phyloP scores from a whole-genome alignment of 2,329 filamentous ascomycete genomes.

The Aureobasidium zeae region DNA sequence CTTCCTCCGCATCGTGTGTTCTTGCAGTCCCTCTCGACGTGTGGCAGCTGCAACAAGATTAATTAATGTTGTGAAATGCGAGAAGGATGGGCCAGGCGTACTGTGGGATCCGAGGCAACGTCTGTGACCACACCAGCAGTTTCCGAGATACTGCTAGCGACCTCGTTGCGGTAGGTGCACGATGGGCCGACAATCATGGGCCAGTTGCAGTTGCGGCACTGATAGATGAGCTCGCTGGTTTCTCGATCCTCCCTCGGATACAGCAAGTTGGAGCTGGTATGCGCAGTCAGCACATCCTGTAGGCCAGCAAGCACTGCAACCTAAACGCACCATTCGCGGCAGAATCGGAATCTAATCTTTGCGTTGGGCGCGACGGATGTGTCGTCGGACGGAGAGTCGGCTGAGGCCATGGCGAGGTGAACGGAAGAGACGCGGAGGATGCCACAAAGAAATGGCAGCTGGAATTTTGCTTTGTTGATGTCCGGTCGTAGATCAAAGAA shows the following conservation, averaged over 20 bases:
- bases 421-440: not conserved
- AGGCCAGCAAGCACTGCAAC: not conserved
- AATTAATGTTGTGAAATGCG: not conserved
- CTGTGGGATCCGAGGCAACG: slow-evolving; percentile 94
- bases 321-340: slow-evolving; percentile 70
- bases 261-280: slow-evolving; percentile 76
- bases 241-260: slow-evolving; percentile 92
- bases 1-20: slow-evolving; percentile 60
- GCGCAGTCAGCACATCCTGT: not conserved
- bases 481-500: too few relatives aligned
- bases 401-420: slow-evolving; percentile 22
- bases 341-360: slow-evolving; percentile 95
- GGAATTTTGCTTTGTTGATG: too few relatives aligned
- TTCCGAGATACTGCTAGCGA: slow-evolving; percentile 85
- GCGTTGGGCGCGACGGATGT: slow-evolving; percentile 39
- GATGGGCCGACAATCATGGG: slow-evolving; percentile 77
- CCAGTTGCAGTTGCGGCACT: slow-evolving; percentile 90
- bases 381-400: slow-evolving; percentile 25
- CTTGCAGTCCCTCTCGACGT: slow-evolving; percentile 77
- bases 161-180: slow-evolving; percentile 91
- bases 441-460: too few relatives aligned
- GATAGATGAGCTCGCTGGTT: slow-evolving; percentile 80
- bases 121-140: slow-evolving; percentile 96
- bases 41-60: slow-evolving; percentile 59
- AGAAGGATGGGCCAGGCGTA: slow-evolving; percentile 49